phyloP scores from a whole-genome alignment of 2,329 filamentous ascomycete genomes.

The Rhynchosporium graminicola region DNA sequence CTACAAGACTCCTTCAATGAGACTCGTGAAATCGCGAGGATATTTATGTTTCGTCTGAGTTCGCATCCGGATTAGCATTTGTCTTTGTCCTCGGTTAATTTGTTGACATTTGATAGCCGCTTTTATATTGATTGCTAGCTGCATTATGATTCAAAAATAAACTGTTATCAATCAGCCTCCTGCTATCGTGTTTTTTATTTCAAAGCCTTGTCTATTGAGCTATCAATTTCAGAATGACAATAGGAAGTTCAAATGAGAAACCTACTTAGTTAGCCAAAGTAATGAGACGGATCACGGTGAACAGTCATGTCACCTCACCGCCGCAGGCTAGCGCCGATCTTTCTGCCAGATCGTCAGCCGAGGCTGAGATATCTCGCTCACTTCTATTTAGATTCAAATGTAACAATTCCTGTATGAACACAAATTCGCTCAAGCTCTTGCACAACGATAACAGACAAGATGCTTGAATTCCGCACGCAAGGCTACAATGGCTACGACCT shows the following conservation, averaged over 20 bases:
- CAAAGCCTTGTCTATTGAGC: too few relatives aligned
- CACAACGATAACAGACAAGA: background rate
- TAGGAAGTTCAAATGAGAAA: too few relatives aligned
- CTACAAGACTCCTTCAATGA: background rate
- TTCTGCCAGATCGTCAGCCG: slow-evolving; percentile 10
- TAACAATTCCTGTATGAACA: background rate
- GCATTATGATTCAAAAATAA: background rate
- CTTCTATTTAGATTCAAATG: background rate
- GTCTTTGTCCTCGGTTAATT: background rate
- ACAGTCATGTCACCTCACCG: slow-evolving; percentile 1
- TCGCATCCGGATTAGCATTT: background rate
- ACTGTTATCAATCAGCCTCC: too few relatives aligned
- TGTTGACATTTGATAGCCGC: background rate
- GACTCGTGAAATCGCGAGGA: background rate
- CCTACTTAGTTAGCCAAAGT: too few relatives aligned
- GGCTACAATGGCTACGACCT: slow-evolving; percentile 96
- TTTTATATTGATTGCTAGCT: too few relatives aligned
- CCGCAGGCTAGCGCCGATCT: background rate
- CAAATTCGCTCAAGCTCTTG: background rate
- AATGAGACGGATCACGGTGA: too few relatives aligned
- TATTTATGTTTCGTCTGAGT: background rate
- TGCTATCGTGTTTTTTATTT: too few relatives aligned
- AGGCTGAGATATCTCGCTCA: slow-evolving; percentile 8
- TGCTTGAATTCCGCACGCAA: slow-evolving; percentile 84
- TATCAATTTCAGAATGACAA: too few relatives aligned